Percentiles rank a stretch among this genome's conserved stretches.
These are phyloP conservation scores for Dactylorhiza incarnata DNA, from an alignment of 106 monocot species.

Conservation along the genomic window DNA sequence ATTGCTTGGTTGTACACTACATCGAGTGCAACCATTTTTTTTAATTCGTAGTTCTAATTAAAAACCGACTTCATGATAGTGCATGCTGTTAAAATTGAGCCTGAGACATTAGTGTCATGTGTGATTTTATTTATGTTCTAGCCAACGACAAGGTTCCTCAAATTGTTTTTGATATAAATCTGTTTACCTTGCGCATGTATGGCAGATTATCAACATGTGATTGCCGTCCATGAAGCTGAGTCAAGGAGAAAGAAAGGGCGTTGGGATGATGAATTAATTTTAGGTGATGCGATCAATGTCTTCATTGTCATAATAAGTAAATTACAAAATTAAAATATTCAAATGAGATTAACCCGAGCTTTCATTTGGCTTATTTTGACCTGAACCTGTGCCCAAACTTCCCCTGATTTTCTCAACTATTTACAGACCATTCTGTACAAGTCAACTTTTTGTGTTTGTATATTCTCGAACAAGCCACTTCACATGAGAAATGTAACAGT, in stretches of 20 bases:
- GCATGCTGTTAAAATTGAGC: not conserved
- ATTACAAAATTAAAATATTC: too few relatives aligned
- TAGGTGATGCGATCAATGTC: constrained; percentile 11
- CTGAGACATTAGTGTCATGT: not conserved
- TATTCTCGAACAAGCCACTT: too few relatives aligned
- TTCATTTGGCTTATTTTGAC: not conserved
- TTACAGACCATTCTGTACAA: too few relatives aligned
- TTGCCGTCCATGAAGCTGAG: constrained; percentile 70
- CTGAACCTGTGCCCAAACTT: not conserved
- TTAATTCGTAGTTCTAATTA: not conserved
- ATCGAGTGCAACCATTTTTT: not conserved
- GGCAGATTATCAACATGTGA: constrained; percentile 89
- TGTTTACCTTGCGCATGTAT: constrained; percentile 44
- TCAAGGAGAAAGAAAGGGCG: constrained; percentile 32
- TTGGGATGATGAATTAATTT: constrained; percentile 19
- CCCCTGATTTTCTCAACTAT: too few relatives aligned
- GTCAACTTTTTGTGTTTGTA: too few relatives aligned
- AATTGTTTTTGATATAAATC: not conserved
- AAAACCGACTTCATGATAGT: not conserved
- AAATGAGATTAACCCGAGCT: too few relatives aligned
- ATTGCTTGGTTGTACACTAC: not conserved
- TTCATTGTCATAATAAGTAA: not conserved
- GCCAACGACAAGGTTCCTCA: not conserved
- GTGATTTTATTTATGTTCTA: not conserved
- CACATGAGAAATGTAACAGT: too few relatives aligned